A percentile compares a stretch with the other conserved stretches of the same genome.
Evolutionary conservation across 176 grass and related monocot genomes (phyloP).

Genomic region (Pontederia crassipes): DNA sequence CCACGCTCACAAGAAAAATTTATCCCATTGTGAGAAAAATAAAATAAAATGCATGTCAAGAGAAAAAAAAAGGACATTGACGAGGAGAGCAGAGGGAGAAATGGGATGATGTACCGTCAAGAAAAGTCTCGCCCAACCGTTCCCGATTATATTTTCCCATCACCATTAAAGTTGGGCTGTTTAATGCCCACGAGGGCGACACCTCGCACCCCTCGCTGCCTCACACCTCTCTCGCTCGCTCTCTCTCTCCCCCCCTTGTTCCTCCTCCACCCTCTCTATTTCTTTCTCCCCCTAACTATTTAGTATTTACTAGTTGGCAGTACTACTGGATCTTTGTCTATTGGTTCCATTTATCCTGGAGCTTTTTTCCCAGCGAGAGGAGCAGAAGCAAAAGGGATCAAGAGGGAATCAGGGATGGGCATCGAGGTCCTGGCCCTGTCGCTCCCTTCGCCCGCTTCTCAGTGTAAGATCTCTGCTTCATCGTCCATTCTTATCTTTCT

Average conservation of each 20-base stretch:
- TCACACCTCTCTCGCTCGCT: neutral
- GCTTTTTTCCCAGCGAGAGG: neutral
- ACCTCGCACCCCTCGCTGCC: neutral
- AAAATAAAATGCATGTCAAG: no score
- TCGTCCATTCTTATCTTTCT: neutral
- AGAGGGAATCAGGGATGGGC: slow-evolving; percentile 18
- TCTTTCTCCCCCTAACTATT: no score
- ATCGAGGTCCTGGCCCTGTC: slow-evolving; percentile 42
- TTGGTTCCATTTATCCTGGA: slow-evolving; percentile 3
- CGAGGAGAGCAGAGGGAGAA: no score
- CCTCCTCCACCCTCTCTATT: neutral
- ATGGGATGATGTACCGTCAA: no score
- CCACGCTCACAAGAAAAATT: no score
- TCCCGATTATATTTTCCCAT: slow-evolving; percentile 20
- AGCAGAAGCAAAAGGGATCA: neutral
- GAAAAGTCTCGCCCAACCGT: slow-evolving; percentile 22
- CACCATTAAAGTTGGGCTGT: neutral
- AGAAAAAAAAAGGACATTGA: no score
- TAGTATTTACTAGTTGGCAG: no score
- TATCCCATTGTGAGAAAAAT: no score
- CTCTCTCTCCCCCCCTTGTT: neutral
- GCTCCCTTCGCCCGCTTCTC: slow-evolving; percentile 35
- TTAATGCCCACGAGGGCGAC: neutral
- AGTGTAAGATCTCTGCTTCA: slow-evolving; percentile 15
- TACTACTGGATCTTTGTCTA: no score